phyloP scores from a whole-genome alignment of 2,329 filamentous ascomycete genomes.

The Aspergillus persii region DNA sequence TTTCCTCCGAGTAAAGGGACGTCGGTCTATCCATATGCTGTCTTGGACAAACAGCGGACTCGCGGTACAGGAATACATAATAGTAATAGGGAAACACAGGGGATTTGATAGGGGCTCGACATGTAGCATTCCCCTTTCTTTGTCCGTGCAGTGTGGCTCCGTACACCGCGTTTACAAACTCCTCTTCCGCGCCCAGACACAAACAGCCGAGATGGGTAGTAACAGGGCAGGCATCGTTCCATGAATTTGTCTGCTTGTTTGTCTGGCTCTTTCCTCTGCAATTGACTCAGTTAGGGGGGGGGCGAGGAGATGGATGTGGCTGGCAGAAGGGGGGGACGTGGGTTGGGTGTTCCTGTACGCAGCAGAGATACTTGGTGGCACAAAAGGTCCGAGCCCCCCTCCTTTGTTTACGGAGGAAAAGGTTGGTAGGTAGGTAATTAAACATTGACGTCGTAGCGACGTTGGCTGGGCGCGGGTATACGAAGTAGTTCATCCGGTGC shows the following conservation, averaged over 20 bases:
- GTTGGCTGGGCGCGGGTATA: not conserved
- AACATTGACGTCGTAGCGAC: not conserved
- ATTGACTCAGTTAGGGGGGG: constrained; percentile 1
- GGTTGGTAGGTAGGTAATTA: not conserved
- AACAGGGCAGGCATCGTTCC: not conserved
- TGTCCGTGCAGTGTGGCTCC: not conserved
- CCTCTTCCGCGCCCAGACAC: not conserved
- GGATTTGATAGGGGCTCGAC: no score
- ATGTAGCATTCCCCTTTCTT: not conserved
- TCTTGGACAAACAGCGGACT: not conserved
- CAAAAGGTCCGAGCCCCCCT: not conserved
- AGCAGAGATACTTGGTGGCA: not conserved
- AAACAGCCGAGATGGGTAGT: not conserved
- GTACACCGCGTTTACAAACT: not conserved
- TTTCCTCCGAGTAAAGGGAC: not conserved
- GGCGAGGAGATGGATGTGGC: not conserved
- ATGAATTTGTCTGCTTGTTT: not conserved
- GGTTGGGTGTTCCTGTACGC: not conserved
- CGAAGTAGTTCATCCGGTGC: no score
- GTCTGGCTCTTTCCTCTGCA: not conserved
- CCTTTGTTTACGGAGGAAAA: not conserved
- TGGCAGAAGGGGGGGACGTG: not conserved
- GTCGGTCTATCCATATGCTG: not conserved
- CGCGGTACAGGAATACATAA: not conserved
- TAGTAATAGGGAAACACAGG: not conserved